Conservation (phyloP, 1,139 yeast species). For the Taiozyma onychis region DNA sequence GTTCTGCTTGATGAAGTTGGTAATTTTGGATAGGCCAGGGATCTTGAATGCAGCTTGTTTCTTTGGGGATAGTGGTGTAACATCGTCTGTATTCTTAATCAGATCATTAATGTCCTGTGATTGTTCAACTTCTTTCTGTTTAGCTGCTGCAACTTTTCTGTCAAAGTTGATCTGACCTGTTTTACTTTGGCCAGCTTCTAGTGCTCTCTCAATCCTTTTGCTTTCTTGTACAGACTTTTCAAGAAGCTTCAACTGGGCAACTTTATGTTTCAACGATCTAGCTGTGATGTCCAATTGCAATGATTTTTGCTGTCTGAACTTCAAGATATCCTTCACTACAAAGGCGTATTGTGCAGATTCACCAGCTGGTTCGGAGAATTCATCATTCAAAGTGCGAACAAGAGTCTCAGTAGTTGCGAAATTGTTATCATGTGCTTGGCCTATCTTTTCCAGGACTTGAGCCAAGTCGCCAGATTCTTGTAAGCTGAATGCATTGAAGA, state of each 20-base stretch:
- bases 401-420: conserved; percentile 58
- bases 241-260: conserved; percentile 42
- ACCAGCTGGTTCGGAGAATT: conserved; percentile 74
- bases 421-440: conserved; percentile 71
- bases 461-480: conserved; percentile 43
- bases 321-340: conserved; percentile 57
- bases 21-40: conserved; percentile 45
- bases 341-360: conserved; percentile 75
- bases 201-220: conserved; percentile 26
- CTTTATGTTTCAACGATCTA: conserved; percentile 44
- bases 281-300: conserved; percentile 57
- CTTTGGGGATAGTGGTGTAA: conserved; percentile 23
- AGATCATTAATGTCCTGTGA: conserved; percentile 26
- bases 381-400: conserved; percentile 54
- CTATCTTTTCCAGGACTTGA: conserved; percentile 58
- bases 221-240: conserved; percentile 32
- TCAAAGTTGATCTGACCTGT: conserved; percentile 26
- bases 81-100: neutral
- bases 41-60: conserved; percentile 33
- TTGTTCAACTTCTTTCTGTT: conserved; percentile 29
- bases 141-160: conserved; percentile 17
- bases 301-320: conserved; percentile 61
- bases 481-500: conserved; percentile 58
- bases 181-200: conserved; percentile 26
- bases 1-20: conserved; percentile 61